A percentile compares a stretch with the other conserved stretches of the same genome.
Evolutionary conservation across 805 yeast genomes (phyloP).

Genomic region (Hanseniaspora pseudoguilliermondii): DNA sequence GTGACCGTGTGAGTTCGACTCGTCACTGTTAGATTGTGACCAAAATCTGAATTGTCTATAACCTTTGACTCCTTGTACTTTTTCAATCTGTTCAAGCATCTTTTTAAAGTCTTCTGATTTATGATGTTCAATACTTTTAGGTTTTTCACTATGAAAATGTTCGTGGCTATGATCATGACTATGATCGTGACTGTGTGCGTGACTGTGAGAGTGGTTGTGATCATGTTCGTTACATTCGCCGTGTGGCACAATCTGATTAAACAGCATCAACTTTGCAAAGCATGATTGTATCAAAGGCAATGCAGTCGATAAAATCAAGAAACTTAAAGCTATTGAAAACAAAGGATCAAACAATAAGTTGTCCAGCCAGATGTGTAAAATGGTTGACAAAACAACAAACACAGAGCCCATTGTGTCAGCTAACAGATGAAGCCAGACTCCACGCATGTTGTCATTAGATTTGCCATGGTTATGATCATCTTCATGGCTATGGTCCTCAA

Average conservation of each 20-base stretch:
- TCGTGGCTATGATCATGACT: constrained; percentile 25
- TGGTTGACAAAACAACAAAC: constrained; percentile 86
- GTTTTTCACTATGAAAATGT: constrained; percentile 35
- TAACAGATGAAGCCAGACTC: constrained; percentile 80
- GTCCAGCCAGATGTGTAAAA: constrained; percentile 54
- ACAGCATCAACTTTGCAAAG: constrained; percentile 43
- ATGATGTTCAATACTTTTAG: constrained; percentile 32
- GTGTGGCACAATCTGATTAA: background rate
- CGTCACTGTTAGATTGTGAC: constrained; percentile 16
- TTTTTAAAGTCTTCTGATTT: constrained; percentile 41
- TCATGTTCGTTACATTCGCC: constrained; percentile 21
- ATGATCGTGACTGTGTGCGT: constrained; percentile 25
- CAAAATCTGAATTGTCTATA: constrained; percentile 16
- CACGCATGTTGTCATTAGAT: constrained; percentile 66
- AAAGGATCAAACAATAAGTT: constrained; percentile 79
- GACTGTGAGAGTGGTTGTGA: constrained; percentile 31
- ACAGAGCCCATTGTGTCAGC: constrained; percentile 97
- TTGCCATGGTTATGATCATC: constrained; percentile 19
- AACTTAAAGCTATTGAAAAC: constrained; percentile 78
- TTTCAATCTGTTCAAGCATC: constrained; percentile 55
- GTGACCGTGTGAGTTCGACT: constrained; percentile 15
- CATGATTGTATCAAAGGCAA: constrained; percentile 75
- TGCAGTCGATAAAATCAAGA: constrained; percentile 67
- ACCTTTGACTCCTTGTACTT: constrained; percentile 59
- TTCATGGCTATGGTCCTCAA: constrained; percentile 66